phyloP scores from a whole-genome alignment of 345 rosid species.

The Hypericum androsaemum region DNA sequence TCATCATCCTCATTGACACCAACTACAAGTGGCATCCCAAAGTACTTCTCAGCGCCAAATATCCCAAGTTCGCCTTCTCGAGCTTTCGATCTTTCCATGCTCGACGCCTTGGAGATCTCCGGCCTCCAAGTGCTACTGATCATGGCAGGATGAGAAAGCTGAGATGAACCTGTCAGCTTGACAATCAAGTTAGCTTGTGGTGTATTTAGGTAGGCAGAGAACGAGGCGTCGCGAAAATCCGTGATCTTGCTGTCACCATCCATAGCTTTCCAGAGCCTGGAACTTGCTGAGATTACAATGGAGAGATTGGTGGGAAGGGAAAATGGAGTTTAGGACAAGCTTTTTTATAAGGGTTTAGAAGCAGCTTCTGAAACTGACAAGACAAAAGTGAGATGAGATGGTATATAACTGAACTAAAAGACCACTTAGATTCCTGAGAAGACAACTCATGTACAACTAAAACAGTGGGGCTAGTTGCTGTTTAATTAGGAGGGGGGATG shows the following conservation, averaged over 20 bases:
- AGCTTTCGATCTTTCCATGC: slow-evolving; percentile 17
- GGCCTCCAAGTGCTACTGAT: slow-evolving; percentile 7
- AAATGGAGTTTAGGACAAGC: no score
- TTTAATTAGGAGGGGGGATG: no score
- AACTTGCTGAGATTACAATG: no score
- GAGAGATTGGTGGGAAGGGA: no score
- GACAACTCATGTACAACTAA: no score
- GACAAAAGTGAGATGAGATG: no score
- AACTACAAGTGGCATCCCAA: slow-evolving; percentile 33
- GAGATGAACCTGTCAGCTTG: slow-evolving; percentile 22
- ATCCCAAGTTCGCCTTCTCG: slow-evolving; percentile 36
- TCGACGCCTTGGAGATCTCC: slow-evolving; percentile 14
- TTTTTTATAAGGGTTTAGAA: no score
- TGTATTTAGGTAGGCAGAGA: slow-evolving; percentile 26
- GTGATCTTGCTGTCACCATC: slow-evolving; percentile 15
- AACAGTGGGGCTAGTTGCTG: no score
- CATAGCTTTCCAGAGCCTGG: slow-evolving; percentile 13
- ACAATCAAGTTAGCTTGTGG: slow-evolving; percentile 25
- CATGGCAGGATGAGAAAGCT: slow-evolving; percentile 16
- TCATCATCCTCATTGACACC: slow-evolving; percentile 7
- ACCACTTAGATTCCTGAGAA: no score
- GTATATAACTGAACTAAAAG: no score
- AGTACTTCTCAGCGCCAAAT: slow-evolving; percentile 49
- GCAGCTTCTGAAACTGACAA: no score
- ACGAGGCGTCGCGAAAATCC: slow-evolving; percentile 31